Evolutionary conservation across 495 filamentous ascomycete species (phyloP), one percentile per base, ranked within the genome.

Genomic region (Aspergillus heteromorphus): DNA sequence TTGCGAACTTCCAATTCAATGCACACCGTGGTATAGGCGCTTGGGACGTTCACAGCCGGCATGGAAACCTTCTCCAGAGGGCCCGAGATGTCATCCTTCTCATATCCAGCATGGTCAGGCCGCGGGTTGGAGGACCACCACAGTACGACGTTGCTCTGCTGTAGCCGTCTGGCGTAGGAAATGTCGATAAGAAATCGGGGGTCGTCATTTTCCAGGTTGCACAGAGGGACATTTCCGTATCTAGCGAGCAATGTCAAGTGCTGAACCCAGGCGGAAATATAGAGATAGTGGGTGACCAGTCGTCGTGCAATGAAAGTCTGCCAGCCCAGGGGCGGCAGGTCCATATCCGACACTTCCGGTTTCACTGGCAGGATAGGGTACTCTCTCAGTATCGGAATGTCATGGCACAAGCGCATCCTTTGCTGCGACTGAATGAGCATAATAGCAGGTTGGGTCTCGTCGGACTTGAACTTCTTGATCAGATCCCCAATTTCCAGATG

Each of bases 1-100:
- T 97, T 97, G 3, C 91, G 88, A 47, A 99, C 82, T 54, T 93
- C 89, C 18, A 99, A 72, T 58, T 99, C 93, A 53, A 99, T 95
- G 70, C 93, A 99, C 7, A 99, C 95, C 0, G 92, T 96, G 0
- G 91, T 87, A 68, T 96, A 99, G 0, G 92, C 90, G 40, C 90
- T 91, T 4, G 92, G 88, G 38, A 87, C 87, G 63, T 99, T 97
- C 59, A 96, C 83, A 27, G 86, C 86, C 0, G 93, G 93, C 91
- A 97, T 96, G 52, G 88, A 84, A 19, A 97, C 88, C n/a, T 78
- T 87, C 59, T 99, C 93, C 41, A 97, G 78, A 1, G 87, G 79
- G 2, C 87, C 87, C 0, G 87, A 71, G 38, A 96, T 83, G 67
- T 97, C 91, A 68, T 99, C 93, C 59, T 87, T 88, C 67, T 99